Conservation (phyloP, 139 green algal species). For the Chlamydomonas sphaeroides region DNA sequence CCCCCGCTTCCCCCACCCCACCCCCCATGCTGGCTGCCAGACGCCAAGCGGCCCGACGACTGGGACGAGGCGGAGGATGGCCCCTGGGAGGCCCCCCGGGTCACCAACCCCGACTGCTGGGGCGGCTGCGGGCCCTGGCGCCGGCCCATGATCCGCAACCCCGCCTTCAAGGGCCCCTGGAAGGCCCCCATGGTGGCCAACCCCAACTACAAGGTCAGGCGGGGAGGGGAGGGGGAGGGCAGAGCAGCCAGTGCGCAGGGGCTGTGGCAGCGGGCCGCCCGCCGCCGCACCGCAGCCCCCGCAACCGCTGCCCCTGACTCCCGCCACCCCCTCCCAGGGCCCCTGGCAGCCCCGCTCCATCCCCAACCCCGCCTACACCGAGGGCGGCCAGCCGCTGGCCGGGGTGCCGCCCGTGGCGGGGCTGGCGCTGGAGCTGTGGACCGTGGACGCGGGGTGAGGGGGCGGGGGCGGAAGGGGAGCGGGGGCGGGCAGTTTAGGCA, state of each 20-base stretch:
- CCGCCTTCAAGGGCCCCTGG: conserved; percentile 93
- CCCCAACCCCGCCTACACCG: conserved; percentile 36
- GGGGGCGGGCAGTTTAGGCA: too few species aligned
- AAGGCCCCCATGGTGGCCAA: conserved; percentile 86
- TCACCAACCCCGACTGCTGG: conserved; percentile 79
- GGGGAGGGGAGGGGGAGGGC: too few species aligned
- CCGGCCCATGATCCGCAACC: conserved; percentile 87
- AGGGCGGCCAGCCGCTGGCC: conserved; percentile 1
- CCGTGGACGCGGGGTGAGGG: neutral
- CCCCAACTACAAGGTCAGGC: conserved; percentile 90
- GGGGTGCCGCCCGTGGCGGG: conserved; percentile 9
- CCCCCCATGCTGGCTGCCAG: too few species aligned
- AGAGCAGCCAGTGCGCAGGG: too few species aligned
- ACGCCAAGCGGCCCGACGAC: conserved; percentile 85
- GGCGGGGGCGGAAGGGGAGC: too few species aligned
- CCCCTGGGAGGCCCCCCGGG: conserved; percentile 83
- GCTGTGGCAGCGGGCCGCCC: too few species aligned
- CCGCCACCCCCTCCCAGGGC: conserved; percentile 9
- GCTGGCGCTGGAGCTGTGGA: conserved; percentile 39
- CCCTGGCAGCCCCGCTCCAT: conserved; percentile 8
- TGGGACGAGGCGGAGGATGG: conserved; percentile 97
- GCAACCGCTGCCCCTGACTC: too few species aligned
- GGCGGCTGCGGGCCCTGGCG: conserved; percentile 91
- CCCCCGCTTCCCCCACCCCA: too few species aligned
- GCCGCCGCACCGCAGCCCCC: too few species aligned